Conservation (phyloP, 2,329 filamentous ascomycete species). For the Epichloe bromicola region DNA sequence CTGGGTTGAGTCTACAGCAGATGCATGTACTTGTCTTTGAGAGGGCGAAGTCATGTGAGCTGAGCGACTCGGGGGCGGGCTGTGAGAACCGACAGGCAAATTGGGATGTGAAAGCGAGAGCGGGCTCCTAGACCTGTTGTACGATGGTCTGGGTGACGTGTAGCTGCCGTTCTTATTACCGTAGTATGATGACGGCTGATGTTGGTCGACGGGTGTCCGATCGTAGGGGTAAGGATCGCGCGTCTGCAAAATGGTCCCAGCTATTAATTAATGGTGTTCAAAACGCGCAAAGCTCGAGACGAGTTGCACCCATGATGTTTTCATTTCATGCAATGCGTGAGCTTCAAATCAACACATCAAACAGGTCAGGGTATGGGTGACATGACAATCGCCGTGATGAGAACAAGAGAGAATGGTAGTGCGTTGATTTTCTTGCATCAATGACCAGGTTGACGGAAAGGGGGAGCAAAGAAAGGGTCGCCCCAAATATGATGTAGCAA, state of each 20-base stretch:
- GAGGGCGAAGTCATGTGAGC: slow-evolving; percentile 35
- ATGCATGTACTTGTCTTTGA: slow-evolving; percentile 28
- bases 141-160: slow-evolving; percentile 34
- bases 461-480: neutral
- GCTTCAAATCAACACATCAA: neutral
- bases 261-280: slow-evolving; percentile 1
- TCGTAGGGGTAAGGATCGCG: slow-evolving; percentile 39
- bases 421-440: neutral
- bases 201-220: slow-evolving; percentile 27
- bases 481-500: neutral
- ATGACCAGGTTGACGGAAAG: neutral
- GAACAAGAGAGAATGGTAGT: neutral
- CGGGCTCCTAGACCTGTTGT: slow-evolving; percentile 35
- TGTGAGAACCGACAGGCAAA: slow-evolving; percentile 29
- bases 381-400: neutral
- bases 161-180: slow-evolving; percentile 35
- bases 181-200: slow-evolving; percentile 28
- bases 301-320: neutral
- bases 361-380: neutral
- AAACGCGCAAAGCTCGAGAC: neutral
- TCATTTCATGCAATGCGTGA: neutral
- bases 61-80: slow-evolving; percentile 24
- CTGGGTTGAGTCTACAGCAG: slow-evolving; percentile 23
- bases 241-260: slow-evolving; percentile 19
- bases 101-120: slow-evolving; percentile 36